Evolutionary conservation across 169 alveolate genomes (phyloP).

Genomic region (Cryptosporidium ryanae): DNA sequence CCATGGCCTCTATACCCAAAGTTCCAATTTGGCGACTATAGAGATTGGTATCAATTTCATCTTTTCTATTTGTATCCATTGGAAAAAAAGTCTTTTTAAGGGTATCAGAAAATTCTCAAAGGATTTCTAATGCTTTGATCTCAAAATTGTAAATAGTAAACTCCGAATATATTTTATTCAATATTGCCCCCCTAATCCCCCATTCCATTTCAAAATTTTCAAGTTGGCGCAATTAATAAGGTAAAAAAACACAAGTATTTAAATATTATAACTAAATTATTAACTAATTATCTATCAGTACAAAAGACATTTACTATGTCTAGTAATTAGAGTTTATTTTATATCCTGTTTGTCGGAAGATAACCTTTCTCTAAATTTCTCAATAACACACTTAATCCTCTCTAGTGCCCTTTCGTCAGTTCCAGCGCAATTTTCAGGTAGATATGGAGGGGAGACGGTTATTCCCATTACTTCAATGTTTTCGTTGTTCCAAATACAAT

Average conservation of each 20-base stretch:
- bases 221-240: too few relatives aligned
- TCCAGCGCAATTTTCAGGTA: constrained; percentile 69
- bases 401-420: constrained; percentile 57
- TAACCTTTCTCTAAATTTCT: constrained; percentile 52
- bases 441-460: constrained; percentile 70
- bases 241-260: too few relatives aligned
- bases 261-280: too few relatives aligned
- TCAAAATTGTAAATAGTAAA: too few relatives aligned
- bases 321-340: background rate
- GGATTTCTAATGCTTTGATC: too few relatives aligned
- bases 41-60: constrained; percentile 92
- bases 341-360: background rate
- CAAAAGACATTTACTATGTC: background rate
- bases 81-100: background rate
- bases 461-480: constrained; percentile 71
- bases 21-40: constrained; percentile 99
- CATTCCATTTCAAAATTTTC: too few relatives aligned
- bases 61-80: constrained; percentile 38
- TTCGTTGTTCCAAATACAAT: constrained; percentile 51
- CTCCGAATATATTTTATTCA: too few relatives aligned
- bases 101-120: too few relatives aligned
- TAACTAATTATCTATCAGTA: background rate
- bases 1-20: constrained; percentile 98
- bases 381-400: constrained; percentile 57
- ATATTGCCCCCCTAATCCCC: too few relatives aligned